Base-by-base conservation (phyloP, 2,329 filamentous ascomycete genomes). In the Arthrobotrys megalospora region DNA sequence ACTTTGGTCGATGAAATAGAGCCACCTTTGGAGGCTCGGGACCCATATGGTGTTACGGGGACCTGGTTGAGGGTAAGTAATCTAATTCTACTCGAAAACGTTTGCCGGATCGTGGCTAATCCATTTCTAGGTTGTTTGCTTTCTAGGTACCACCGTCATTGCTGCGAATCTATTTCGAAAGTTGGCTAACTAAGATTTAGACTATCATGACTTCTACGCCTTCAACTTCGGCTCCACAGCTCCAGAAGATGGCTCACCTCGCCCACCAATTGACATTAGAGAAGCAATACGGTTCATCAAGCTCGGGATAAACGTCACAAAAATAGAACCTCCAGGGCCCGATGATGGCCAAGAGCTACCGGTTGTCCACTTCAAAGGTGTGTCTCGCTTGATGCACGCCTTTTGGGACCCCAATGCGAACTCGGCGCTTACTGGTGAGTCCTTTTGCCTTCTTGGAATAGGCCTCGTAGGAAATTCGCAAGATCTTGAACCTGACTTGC, bases 11-110 rank as follows among this genome's bases (percentile, higher is more conserved):
- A 82, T 16, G 81, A 82, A 52, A 82, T 84, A 0, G 85, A 86
- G 5, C 83, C 85, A 1, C 83, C 86, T 0, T 82, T 90, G 16
- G 87, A 89, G 32, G 83, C 86, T 7, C 83, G 86, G 67, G 92
- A 94, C 82, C 92, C 92, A 0, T 95, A 92, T 81, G 89, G 88
- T 52, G 86, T 94, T 3, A 88, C 88, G 0, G 92, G 92, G 0
- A 90, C 88, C 6, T 95, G 91, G 91, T 87, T 91, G 82, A 87
- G 92, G 43, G 89, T 92, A 80, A 76, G 86, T 81, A 24, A 2
- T 10, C n/a, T 34, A 28, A 43, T 47, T n/a, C n/a, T n/a, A n/a
- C n/a, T n/a, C n/a, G n/a, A n/a, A n/a, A n/a, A n/a, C n/a, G n/a
- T n/a, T n/a, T n/a, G n/a, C n/a, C n/a, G n/a, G n/a, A n/a, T n/a